phyloP scores from a whole-genome alignment of 805 yeast genomes.

The Candida ipomoeae region DNA sequence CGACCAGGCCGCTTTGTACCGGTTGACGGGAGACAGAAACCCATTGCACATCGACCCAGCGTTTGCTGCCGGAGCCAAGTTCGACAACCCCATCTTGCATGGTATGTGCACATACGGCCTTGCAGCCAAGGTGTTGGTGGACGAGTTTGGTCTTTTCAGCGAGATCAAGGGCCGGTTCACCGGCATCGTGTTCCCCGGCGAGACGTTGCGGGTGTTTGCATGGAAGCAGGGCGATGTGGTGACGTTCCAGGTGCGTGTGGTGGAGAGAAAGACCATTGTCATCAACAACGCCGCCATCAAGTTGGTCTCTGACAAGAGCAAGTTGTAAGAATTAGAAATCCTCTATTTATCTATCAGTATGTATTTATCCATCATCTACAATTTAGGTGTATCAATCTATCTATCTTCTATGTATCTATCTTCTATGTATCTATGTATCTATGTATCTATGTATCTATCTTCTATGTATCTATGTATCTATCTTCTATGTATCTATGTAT shows the following conservation, averaged over 20 bases:
- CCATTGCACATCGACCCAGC: constrained; percentile 93
- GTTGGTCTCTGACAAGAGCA: constrained; percentile 38
- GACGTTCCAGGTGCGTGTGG: constrained; percentile 75
- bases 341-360: too few relatives aligned
- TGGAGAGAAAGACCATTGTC: constrained; percentile 73
- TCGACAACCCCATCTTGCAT: constrained; percentile 83
- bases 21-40: constrained; percentile 90
- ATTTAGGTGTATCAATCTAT: too few relatives aligned
- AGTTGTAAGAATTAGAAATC: constrained; percentile 23
- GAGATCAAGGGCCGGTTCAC: constrained; percentile 90
- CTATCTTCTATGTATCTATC: too few relatives aligned
- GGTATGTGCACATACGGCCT: constrained; percentile 89
- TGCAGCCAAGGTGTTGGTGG: constrained; percentile 68
- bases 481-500: too few relatives aligned
- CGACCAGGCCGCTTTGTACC: constrained; percentile 84
- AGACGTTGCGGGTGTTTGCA: constrained; percentile 70
- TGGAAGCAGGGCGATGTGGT: constrained; percentile 78
- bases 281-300: constrained; percentile 86
- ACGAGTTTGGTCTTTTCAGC: constrained; percentile 73
- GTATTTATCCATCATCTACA: too few relatives aligned
- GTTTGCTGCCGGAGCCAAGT: constrained; percentile 84
- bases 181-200: constrained; percentile 93
- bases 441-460: too few relatives aligned
- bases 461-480: too few relatives aligned
- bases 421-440: too few relatives aligned